These are phyloP conservation scores for Microbotryum lychnidis-dioicae DNA, from an alignment of 1,284 basidiomycete species.

Conservation along the genomic window DNA sequence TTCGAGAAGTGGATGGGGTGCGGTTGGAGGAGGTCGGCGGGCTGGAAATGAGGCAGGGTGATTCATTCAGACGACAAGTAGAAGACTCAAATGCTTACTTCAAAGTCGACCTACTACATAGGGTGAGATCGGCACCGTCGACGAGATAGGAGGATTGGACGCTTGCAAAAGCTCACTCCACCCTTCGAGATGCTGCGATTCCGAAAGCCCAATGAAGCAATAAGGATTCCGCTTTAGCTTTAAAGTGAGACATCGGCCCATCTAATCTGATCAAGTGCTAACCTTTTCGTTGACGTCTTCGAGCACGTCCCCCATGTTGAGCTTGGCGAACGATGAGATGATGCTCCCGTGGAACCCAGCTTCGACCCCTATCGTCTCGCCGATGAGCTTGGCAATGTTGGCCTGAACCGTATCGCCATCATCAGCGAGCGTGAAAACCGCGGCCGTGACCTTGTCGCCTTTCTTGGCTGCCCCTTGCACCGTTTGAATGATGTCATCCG, in stretches of 20 bases:
- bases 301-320: constrained; percentile 20
- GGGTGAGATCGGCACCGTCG: constrained; percentile 21
- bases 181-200: constrained; percentile 17
- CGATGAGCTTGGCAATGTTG: constrained; percentile 12
- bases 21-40: constrained; percentile 22
- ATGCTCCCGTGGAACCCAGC: constrained; percentile 21
- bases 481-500: constrained; percentile 9
- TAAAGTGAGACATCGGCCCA: too few relatives aligned
- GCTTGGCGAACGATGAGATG: constrained; percentile 19
- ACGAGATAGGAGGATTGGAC: constrained; percentile 14
- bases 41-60: neutral
- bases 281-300: constrained; percentile 29
- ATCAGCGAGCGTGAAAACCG: constrained; percentile 21
- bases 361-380: constrained; percentile 16
- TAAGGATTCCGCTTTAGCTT: neutral
- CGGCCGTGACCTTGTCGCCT: constrained; percentile 7
- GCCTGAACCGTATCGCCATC: constrained; percentile 19
- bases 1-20: constrained; percentile 16
- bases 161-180: constrained; percentile 18
- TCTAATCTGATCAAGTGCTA: neutral
- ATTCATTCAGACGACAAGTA: neutral
- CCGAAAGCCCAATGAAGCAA: neutral
- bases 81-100: neutral
- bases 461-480: constrained; percentile 4
- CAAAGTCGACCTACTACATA: neutral